Evolutionary conservation across 176 grass and related monocot genomes (phyloP), one percentile per base, ranked within the genome.

Genomic region (Oryza punctata): DNA sequence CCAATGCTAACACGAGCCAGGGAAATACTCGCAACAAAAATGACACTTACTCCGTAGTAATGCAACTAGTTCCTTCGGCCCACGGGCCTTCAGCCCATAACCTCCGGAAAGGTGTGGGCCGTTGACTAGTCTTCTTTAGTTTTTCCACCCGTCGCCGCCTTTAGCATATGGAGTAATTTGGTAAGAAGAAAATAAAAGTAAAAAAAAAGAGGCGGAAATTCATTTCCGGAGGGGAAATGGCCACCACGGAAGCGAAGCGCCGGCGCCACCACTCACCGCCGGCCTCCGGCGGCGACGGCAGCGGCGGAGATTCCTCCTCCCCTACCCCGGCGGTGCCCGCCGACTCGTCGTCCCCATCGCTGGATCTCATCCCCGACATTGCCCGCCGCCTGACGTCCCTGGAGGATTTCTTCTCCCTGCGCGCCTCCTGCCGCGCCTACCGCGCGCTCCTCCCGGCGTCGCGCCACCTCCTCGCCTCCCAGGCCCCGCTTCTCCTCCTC

Each of bases 401-500:
- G 47, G 88, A 91, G 78, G 88, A 94, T 29, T 92, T 92, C 83
- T 91, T 83, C 74, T 47, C 83, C 77, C 86, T 89, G 54, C 90
- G 88, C 33, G 87, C 75, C 63, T 75, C 89, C 50, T 94, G 86
- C 86, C 77, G 72, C 16, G 37, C 23, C 45, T 97, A 89, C 90
- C 90, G 82, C 21, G 69, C 71, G n/a, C 18, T 82, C 63, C 50
- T 88, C 41, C 61, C 86, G 61, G 47, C 77, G 35, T 77, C 73
- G 33, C 78, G 85, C 9, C 49, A 60, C 41, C 21, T 72, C 71
- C 90, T 97, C 43, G 60, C 82, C 38, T 70, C 77, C 30, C 92
- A 97, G 38, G 49, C 85, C 54, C 92, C 82, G 41, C 90, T 90
- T 60, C 67, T 94, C 69, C 88, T 91, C 46, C 26, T 92, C 54